Conservation (phyloP, 805 yeast species). For the Yarrowia phangngaensis region DNA sequence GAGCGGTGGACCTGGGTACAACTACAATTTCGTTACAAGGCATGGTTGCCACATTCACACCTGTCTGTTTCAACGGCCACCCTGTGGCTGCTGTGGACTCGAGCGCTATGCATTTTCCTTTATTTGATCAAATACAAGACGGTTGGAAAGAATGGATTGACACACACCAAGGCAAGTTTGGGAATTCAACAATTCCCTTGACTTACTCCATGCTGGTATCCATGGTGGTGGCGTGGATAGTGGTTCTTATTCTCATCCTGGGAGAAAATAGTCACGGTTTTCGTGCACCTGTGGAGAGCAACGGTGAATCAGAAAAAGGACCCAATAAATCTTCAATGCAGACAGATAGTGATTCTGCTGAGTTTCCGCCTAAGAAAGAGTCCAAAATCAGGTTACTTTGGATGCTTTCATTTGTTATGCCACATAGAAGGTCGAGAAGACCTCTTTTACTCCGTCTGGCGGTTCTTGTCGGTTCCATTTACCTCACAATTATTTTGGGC, state of each 20-base stretch:
- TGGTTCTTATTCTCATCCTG: constrained; percentile 20
- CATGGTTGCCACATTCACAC: constrained; percentile 28
- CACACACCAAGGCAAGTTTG: constrained; percentile 20
- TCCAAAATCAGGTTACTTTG: constrained; percentile 6
- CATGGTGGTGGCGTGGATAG: constrained; percentile 27
- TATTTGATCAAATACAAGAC: constrained; percentile 17
- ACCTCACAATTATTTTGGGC: constrained; percentile 50
- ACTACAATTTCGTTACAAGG: constrained; percentile 3
- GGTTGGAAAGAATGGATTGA: constrained; percentile 29
- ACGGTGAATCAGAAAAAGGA: constrained; percentile 2
- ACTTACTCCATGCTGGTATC: constrained; percentile 13
- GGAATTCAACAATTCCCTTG: constrained; percentile 18
- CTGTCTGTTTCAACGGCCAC: constrained; percentile 28
- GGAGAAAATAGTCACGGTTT: constrained; percentile 20
- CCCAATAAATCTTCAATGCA: not conserved
- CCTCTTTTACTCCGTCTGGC: constrained; percentile 20
- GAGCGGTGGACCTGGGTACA: constrained; percentile 22
- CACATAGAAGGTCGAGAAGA: constrained; percentile 12
- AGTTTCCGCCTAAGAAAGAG: constrained; percentile 8
- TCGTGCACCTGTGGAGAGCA: constrained; percentile 2
- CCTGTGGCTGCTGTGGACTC: constrained; percentile 29
- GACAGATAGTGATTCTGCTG: not conserved
- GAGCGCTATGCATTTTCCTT: constrained; percentile 17
- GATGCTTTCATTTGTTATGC: constrained; percentile 19
- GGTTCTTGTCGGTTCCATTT: constrained; percentile 34